Percentiles rank a stretch among this genome's conserved stretches.
Evolutionary conservation across 352 stramenopile genomes (phyloP).

Genomic region (Phytopythium chamaehyphon): DNA sequence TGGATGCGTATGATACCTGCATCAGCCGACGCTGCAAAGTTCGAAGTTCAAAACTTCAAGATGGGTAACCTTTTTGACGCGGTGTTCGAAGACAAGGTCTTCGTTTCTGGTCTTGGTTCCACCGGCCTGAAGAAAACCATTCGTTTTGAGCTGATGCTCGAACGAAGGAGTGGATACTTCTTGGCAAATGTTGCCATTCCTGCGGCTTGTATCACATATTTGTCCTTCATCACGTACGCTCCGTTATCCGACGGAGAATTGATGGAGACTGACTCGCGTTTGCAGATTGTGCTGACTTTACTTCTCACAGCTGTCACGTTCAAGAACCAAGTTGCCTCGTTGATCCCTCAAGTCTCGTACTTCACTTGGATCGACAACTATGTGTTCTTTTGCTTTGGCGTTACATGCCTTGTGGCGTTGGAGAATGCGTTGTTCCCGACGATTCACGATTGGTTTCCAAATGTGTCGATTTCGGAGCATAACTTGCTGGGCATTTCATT

Average conservation of each 20-base stretch:
- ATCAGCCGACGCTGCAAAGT: slow-evolving; percentile 33
- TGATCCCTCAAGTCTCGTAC: slow-evolving; percentile 61
- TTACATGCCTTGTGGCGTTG: slow-evolving; percentile 42
- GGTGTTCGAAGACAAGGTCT: slow-evolving; percentile 47
- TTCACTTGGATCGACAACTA: slow-evolving; percentile 63
- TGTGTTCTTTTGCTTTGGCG: slow-evolving; percentile 62
- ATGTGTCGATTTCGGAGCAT: slow-evolving; percentile 18
- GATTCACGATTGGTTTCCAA: slow-evolving; percentile 18
- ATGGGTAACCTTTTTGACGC: slow-evolving; percentile 53
- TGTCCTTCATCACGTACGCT: slow-evolving; percentile 50
- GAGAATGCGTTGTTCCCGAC: slow-evolving; percentile 51
- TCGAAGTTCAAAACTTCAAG: slow-evolving; percentile 46
- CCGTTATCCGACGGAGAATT: slow-evolving; percentile 22
- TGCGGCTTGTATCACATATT: slow-evolving; percentile 42
- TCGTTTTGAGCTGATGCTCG: slow-evolving; percentile 54
- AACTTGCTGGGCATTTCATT: slow-evolving; percentile 30
- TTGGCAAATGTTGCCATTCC: slow-evolving; percentile 50
- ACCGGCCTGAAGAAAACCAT: slow-evolving; percentile 34
- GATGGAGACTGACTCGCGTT: slow-evolving; percentile 44
- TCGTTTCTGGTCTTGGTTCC: slow-evolving; percentile 32
- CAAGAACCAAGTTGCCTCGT: slow-evolving; percentile 45
- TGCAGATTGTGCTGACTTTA: slow-evolving; percentile 55
- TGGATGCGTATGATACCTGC: slow-evolving; percentile 27
- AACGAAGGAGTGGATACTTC: slow-evolving; percentile 48
- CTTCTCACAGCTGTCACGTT: slow-evolving; percentile 62